Evolutionary conservation across 805 yeast species (phyloP), one percentile per base, ranked within the genome.

Genomic region (Myxozyma neglecta): DNA sequence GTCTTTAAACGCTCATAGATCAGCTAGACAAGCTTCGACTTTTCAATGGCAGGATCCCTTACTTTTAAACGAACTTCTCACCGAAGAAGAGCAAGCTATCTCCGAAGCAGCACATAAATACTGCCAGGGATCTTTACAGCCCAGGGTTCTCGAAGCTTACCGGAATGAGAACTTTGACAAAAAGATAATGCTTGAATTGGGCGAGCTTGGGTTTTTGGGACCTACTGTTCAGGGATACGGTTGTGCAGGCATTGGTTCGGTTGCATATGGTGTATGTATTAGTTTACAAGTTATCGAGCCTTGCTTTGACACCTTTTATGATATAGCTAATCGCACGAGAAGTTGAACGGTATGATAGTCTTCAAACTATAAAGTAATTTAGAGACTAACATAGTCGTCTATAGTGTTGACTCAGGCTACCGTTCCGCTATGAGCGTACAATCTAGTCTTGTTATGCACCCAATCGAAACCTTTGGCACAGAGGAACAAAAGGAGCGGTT

Each of bases 391-490:
- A 9, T 1, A 16, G n/a, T 18, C 13, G 13, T 37, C n/a, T 24
- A 29, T n/a, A 72, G 78, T 24, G 78, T 78, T 8, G 81, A 78
- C 59, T 78, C 80, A 6, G 80, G 80, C 10, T 77, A 71, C 67
- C 71, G 81, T 36, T 76, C 79, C 6, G 80, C 81, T 40, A 74
- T 76, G 76, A 72, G 77, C 50, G 81, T 77, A 36, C 80, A 78
- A 68, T 76, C 80, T n/a, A 76, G 80, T 32, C 70, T 77, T 40
- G 81, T 77, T 24, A 78, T 77, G 81, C 76, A 68, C 48, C 79
- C 81, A 13, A 77, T 78, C 55, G 59, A 70, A 59, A 71, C 61
- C 59, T 77, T 77, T 59, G 81, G 80, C 24, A 69, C 77, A 11
- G 72, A 71, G 61, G 80, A 75, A 66, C 77, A 72, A 66, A 78